Evolutionary conservation across 768 basidiomycete genomes (phyloP), one percentile per base, ranked within the genome.

Genomic region (Leccinum sublutescens): DNA sequence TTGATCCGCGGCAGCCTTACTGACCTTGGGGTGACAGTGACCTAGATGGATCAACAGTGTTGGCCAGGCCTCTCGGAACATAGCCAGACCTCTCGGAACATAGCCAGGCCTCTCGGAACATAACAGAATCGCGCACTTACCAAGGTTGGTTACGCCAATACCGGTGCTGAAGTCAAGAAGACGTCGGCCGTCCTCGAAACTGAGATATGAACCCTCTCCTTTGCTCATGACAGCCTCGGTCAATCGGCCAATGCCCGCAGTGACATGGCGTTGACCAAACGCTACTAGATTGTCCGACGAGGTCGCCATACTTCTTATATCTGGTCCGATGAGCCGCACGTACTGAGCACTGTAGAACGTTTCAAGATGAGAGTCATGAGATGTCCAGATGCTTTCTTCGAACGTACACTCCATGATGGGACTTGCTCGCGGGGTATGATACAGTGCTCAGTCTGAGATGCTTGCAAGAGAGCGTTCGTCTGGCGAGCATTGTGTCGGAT

Each of bases 151-250:
- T 2, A 96, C 94, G 29, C 91, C 92, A 63, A 93, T 95, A 10
- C 94, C 94, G 66, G 83, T 83, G 11, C 89, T 93, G 67, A 95
- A 95, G 71, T 97, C 95, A 52, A 97, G 79, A 68, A 90, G 69
- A 66, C 78, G 82, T 58, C 82, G 79, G 3, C 92, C 94, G 62
- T 93, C 87, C 29, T 86, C 81, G 56, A 88, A 85, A 29, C 76
- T 76, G 55, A 93, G 82, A 64, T 89, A 91, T 1, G 89, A 85
- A 14, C 93, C 92, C 64, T 84, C 78, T 47, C 86, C 88, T 64
- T 83, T 86, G 36, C 76, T 72, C 76, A 91, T 84, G 52, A 90
- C 75, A 0, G 83, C 89, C 55, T 80, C 74, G 3, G 77, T 75
- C 15, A 75, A 60, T 23, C 79, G 70, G 9, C 71, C 75, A 21